A percentile compares a stretch with the other conserved stretches of the same genome.
phyloP scores from a whole-genome alignment of 2,329 filamentous ascomycete genomes.

The Colletotrichum sansevieriae region DNA sequence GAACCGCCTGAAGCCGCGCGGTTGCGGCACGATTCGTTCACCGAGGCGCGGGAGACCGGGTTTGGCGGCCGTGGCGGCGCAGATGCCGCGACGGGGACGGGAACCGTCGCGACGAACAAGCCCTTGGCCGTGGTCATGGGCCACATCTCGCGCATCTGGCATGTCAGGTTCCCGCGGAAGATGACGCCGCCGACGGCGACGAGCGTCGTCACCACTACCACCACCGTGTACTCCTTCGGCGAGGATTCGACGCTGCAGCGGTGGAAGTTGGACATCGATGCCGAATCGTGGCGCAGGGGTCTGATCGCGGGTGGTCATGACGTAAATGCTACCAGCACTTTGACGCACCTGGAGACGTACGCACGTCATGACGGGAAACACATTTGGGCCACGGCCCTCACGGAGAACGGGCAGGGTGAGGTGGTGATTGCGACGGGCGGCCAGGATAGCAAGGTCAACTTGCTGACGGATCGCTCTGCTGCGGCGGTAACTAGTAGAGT shows the following conservation, averaged over 20 bases:
- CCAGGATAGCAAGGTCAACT: slow-evolving; percentile 79
- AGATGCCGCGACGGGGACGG: slow-evolving; percentile 42
- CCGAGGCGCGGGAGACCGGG: slow-evolving; percentile 69
- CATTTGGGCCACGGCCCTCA: slow-evolving; percentile 80
- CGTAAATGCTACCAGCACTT: slow-evolving; percentile 43
- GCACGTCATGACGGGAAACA: slow-evolving; percentile 87
- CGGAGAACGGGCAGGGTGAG: slow-evolving; percentile 47
- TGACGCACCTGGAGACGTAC: slow-evolving; percentile 68
- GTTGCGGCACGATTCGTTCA: slow-evolving; percentile 46
- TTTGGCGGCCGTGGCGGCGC: slow-evolving; percentile 63
- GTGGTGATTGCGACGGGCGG: slow-evolving; percentile 79
- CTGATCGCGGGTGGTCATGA: slow-evolving; percentile 29
- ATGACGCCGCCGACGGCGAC: slow-evolving; percentile 37
- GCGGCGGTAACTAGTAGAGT: background rate
- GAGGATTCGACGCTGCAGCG: slow-evolving; percentile 84
- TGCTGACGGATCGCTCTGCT: slow-evolving; percentile 53
- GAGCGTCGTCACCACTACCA: slow-evolving; percentile 7
- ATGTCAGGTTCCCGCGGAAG: slow-evolving; percentile 73
- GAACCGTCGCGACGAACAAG: slow-evolving; percentile 49
- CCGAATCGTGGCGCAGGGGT: slow-evolving; percentile 38
- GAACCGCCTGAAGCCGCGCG: slow-evolving; percentile 52
- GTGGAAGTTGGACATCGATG: slow-evolving; percentile 71
- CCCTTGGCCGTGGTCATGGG: slow-evolving; percentile 83
- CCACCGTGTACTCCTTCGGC: slow-evolving; percentile 81
- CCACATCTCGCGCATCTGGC: slow-evolving; percentile 92